Percentiles rank a stretch among this genome's conserved stretches.
phyloP scores from a whole-genome alignment of 179 eudicot species.

The Silene noctiflora region DNA sequence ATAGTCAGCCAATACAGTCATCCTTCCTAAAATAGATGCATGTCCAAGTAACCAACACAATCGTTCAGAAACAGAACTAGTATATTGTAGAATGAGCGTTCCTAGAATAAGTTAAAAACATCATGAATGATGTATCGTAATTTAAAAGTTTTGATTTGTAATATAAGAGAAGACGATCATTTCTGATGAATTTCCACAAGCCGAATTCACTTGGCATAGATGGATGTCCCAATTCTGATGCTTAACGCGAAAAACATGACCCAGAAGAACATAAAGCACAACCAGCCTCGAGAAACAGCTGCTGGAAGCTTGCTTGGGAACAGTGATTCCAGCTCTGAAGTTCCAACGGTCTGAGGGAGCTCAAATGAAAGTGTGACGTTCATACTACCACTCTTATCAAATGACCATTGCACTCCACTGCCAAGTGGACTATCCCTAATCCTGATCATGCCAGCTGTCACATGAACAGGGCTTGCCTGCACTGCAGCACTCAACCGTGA shows the following conservation, averaged over 20 bases:
- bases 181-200: background rate
- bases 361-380: slow-evolving; percentile 63
- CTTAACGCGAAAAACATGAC: slow-evolving; percentile 52
- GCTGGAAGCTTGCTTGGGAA: slow-evolving; percentile 44
- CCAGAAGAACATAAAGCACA: slow-evolving; percentile 49
- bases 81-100: background rate
- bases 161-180: background rate
- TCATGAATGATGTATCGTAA: background rate
- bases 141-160: slow-evolving; percentile 4
- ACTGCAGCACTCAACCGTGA: slow-evolving; percentile 48
- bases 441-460: slow-evolving; percentile 75
- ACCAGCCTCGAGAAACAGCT: slow-evolving; percentile 45
- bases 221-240: slow-evolving; percentile 52
- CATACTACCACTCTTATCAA: slow-evolving; percentile 50
- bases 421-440: slow-evolving; percentile 43
- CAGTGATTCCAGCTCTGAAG: slow-evolving; percentile 28
- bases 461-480: slow-evolving; percentile 49
- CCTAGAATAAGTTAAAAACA: background rate
- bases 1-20: slow-evolving; percentile 4
- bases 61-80: background rate
- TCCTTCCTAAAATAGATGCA: slow-evolving; percentile 1
- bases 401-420: slow-evolving; percentile 40
- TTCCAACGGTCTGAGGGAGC: slow-evolving; percentile 32
- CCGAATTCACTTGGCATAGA: slow-evolving; percentile 44
- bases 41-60: background rate